phyloP scores from a whole-genome alignment of 2,329 filamentous ascomycete genomes.

The Waltergamsia citrina region DNA sequence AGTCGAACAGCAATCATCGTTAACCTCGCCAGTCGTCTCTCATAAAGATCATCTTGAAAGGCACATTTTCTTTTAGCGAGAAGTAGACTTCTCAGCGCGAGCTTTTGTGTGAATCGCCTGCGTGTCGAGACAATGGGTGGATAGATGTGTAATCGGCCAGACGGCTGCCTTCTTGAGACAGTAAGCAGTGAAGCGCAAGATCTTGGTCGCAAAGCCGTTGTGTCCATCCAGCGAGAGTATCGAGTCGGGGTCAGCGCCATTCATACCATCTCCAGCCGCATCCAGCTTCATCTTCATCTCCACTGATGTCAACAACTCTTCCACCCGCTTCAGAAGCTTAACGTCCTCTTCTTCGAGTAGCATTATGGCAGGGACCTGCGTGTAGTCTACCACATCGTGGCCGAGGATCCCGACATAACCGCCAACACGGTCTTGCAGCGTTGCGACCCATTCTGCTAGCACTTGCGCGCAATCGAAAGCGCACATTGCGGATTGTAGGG shows the following conservation, averaged over 20 bases:
- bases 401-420: conserved; percentile 81
- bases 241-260: conserved; percentile 41
- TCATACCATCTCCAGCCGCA: conserved; percentile 28
- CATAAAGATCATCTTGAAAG: too few species aligned
- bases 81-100: conserved; percentile 42
- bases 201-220: conserved; percentile 74
- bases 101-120: conserved; percentile 42
- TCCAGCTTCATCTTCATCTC: conserved; percentile 66
- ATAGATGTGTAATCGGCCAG: conserved; percentile 63
- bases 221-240: conserved; percentile 44
- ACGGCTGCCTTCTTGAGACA: conserved; percentile 83
- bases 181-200: conserved; percentile 74
- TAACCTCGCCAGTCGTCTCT: too few species aligned
- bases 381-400: conserved; percentile 68
- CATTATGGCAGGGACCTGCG: conserved; percentile 78
- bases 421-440: conserved; percentile 89
- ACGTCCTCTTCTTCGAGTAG: conserved; percentile 86
- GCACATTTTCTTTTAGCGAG: too few species aligned
- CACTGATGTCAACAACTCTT: conserved; percentile 65
- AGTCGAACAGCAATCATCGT: too few species aligned
- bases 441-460: conserved; percentile 87
- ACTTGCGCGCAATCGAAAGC: conserved; percentile 92
- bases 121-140: conserved; percentile 44
- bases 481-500: conserved; percentile 85
- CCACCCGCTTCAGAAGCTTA: conserved; percentile 74